These are phyloP conservation scores for Meyerozyma sp. DNA, from an alignment of 1,139 yeast species.

Conservation along the genomic window DNA sequence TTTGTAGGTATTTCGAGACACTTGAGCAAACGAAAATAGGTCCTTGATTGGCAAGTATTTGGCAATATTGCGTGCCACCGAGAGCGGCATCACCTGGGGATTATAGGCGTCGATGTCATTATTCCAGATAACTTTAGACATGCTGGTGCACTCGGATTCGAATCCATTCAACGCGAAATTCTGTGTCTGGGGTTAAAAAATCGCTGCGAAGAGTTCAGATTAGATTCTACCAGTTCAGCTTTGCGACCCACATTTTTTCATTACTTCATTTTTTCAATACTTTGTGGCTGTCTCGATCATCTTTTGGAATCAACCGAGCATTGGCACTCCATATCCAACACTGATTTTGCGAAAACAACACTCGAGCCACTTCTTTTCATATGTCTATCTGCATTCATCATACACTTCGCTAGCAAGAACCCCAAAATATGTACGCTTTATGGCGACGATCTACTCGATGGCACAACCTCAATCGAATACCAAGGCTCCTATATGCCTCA, in stretches of 20 bases:
- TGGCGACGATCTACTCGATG: slow-evolving; percentile 1
- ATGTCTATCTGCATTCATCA: background rate
- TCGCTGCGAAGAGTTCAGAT: slow-evolving; percentile 1
- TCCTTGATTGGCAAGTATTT: slow-evolving; percentile 32
- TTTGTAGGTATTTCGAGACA: slow-evolving; percentile 33
- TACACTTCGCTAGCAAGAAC: background rate
- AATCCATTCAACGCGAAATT: background rate
- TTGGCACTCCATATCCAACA: background rate
- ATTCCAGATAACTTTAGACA: slow-evolving; percentile 48
- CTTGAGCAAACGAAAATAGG: slow-evolving; percentile 28
- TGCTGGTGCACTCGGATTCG: slow-evolving; percentile 7
- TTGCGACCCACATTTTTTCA: no score
- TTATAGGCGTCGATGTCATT: slow-evolving; percentile 44
- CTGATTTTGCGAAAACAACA: no score
- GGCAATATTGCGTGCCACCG: slow-evolving; percentile 34
- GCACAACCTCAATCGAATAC: background rate
- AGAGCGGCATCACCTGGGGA: slow-evolving; percentile 35
- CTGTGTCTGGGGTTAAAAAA: background rate
- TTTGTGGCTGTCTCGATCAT: no score
- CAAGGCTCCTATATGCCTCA: background rate
- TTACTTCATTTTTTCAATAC: background rate
- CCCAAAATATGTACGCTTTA: background rate
- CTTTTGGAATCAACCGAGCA: background rate
- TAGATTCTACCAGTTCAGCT: background rate
- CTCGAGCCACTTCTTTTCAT: background rate